Base-by-base conservation (phyloP, 257 asterid species). In the Plantago major region DNA sequence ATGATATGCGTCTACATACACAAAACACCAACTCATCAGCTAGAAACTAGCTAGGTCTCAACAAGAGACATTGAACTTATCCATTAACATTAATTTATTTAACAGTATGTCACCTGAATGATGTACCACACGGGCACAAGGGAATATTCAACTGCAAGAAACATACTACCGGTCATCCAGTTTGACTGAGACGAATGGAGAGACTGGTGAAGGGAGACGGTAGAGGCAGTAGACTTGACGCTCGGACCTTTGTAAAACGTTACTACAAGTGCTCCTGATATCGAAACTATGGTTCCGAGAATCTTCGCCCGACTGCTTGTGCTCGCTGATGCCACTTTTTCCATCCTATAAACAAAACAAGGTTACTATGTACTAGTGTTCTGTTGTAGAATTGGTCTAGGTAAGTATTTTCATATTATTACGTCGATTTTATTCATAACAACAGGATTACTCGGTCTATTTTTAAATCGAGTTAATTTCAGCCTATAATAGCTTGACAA, bases 91-190 rank as follows among this genome's bases (percentile, higher is more conserved):
- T 22, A 2, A 33, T 4, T 1, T 33, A 33, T 33, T 7, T 33
- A 33, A 33, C 40, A 33, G 40, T 33, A 33, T 7, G 60, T 62
- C 11, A 90, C 98, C 94, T 84, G 89, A 63, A 91, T 74, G 55
- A 91, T 91, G 82, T 91, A 91, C 96, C 96, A 91, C 40, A 91
- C 84, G 1, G 98, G 96, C 17, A 85, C 91, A 14, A 91, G 81
- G 59, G 81, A 40, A 30, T 91, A 91, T 46, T 91, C 95, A 16
- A 78, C 78, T 0, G 94, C 56, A 53, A 91, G 95, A 69, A 81
- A 86, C 49, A 88, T 46, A 40, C 96, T 86, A 11, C 96, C 96
- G 11, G 84, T 70, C 46, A 79, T 78, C 98, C 98, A 91, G 40
- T 78, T 68, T 7, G 96, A 78, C 28, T 63, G 85, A 3, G 84